Evolutionary conservation across 352 stramenopile species (phyloP).

Genomic region (Globisporangium apiculatum): DNA sequence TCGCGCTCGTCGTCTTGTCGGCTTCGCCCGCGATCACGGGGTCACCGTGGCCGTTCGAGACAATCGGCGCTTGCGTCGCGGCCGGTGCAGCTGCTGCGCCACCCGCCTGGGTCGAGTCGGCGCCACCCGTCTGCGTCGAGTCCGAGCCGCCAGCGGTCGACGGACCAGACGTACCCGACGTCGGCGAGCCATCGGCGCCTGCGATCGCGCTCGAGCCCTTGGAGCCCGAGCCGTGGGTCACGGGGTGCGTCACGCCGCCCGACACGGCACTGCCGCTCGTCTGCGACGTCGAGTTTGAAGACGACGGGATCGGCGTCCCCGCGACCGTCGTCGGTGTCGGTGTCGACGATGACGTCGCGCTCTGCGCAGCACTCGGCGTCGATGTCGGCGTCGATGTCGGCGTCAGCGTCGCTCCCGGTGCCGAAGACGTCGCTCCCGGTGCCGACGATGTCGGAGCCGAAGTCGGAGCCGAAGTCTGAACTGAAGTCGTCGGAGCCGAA

Average conservation of each 20-base stretch:
- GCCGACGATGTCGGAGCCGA: neutral
- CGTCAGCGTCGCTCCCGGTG: conserved; percentile 7
- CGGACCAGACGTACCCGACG: neutral
- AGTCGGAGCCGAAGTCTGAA: neutral
- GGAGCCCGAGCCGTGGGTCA: conserved; percentile 31
- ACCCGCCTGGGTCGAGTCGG: neutral
- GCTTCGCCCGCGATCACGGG: conserved; percentile 11
- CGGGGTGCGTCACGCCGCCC: conserved; percentile 20
- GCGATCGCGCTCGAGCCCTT: conserved; percentile 34
- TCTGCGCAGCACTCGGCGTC: conserved; percentile 5
- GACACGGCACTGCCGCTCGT: conserved; percentile 17
- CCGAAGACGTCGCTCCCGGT: neutral
- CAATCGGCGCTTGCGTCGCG: neutral
- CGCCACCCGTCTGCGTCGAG: neutral
- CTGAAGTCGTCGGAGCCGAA: conserved; percentile 9
- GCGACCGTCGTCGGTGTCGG: neutral
- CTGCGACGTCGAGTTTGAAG: neutral
- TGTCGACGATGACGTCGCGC: conserved; percentile 5
- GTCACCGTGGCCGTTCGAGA: conserved; percentile 8
- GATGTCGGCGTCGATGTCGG: conserved; percentile 1
- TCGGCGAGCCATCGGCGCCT: neutral
- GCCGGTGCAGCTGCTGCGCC: neutral
- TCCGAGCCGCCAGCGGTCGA: neutral
- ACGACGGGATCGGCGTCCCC: neutral
- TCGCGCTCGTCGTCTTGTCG: conserved; percentile 20